Percentiles rank a stretch among this genome's conserved stretches.
Conservation (phyloP, 805 yeast species). For the Metschnikowia peoriensis region DNA sequence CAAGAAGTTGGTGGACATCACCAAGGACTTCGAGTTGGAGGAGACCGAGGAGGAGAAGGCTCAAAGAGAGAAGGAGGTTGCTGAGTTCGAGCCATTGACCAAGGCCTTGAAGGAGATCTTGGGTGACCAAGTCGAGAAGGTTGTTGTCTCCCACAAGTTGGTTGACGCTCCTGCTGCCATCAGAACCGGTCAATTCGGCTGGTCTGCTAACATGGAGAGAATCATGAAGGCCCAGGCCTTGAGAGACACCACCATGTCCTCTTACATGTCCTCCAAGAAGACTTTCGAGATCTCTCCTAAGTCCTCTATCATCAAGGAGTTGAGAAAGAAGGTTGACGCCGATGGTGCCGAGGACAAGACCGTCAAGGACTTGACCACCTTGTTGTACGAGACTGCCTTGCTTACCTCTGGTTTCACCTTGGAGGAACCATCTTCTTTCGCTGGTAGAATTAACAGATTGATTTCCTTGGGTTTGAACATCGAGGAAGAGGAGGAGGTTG, state of each 20-base stretch:
- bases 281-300: conserved; percentile 98
- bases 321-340: conserved; percentile 92
- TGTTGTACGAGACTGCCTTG: conserved; percentile 96
- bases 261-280: conserved; percentile 99
- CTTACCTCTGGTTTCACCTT: conserved; percentile 98
- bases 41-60: conserved; percentile 98
- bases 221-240: conserved; percentile 99
- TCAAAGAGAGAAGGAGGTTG: conserved; percentile 87
- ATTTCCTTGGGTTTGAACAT: conserved; percentile 97
- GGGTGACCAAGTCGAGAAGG: conserved; percentile 99
- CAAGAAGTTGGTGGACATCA: conserved; percentile 97
- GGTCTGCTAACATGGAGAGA: conserved; percentile 99
- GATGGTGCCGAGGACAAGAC: conserved; percentile 98
- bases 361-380: conserved; percentile 94
- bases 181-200: conserved; percentile 99
- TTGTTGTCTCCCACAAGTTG: conserved; percentile 94
- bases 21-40: conserved; percentile 98
- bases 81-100: conserved; percentile 90
- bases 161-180: conserved; percentile 99
- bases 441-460: conserved; percentile 96
- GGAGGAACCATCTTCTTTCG: conserved; percentile 97
- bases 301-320: conserved; percentile 92
- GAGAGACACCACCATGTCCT: conserved; percentile 97
- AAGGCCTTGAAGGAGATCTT: conserved; percentile 94
- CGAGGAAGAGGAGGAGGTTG: conserved; percentile 73